Base-by-base conservation (phyloP, 2,329 filamentous ascomycete genomes). In the Penicillium sp. region DNA sequence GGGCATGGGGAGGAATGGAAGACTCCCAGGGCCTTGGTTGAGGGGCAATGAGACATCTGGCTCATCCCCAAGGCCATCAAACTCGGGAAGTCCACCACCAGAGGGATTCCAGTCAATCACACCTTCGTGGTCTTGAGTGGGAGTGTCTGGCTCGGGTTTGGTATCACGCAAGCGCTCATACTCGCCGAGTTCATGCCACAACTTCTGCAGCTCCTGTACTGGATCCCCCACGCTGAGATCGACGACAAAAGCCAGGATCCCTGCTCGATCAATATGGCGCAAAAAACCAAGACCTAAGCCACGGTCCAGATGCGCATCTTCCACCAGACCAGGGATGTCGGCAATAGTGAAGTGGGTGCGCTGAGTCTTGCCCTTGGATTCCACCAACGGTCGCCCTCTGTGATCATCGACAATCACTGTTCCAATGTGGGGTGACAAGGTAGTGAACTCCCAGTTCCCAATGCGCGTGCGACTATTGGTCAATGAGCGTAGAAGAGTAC, bases 391-490 rank as follows among this genome's bases (percentile, higher is more conserved):
- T 0, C 85, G 79, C 2, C 89, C 87, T 41, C 80, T 81, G 67
- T 92, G 78, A 59, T 89, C 79, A 62, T 98, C 92, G 8, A 98
- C 76, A 10, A 96, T 83, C 5, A 98, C 87, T 0, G 92, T 98
- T 34, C 92, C 92, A 37, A 98, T 93, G 52, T 94, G 95, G 2
- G 92, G 92, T 51, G 89, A 83, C 6, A 98, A 73, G 0, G 92
- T 98, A 2, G 92, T 98, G 62, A 98, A 98, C 7, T 88, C 90
- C 92, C 92, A 98, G 60, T 85, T 82, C 27, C 92, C 92, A 3
- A 98, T 80, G 26, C 92, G 79, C 1, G 92, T 86, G 42, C 88
- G 82, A 60, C 85, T 93, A 61, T 89, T 89, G 54, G 82, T 94
- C 53, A 98, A 70, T 2, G 89, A 82, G 12, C 92, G 81, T 11